Evolutionary conservation across 225 moss, liverwort and hornwort species (phyloP), one percentile per base, ranked within the genome.

Genomic region (Marchantia paleacea): DNA sequence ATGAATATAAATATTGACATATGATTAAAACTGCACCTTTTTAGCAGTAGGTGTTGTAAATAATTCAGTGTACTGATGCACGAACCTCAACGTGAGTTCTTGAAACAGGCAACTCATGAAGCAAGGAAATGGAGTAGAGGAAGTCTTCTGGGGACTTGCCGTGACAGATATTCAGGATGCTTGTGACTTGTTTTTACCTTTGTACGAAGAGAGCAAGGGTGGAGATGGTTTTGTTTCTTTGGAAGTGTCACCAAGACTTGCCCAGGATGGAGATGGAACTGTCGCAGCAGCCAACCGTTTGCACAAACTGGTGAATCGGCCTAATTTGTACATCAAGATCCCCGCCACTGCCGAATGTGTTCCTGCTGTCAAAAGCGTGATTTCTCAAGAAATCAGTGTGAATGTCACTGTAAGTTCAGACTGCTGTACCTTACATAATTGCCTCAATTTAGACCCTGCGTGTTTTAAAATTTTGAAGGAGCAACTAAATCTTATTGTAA

Each of bases 141-240:
- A 91, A 53, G 94, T 94, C 0, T 96, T 94, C 82, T 96, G 96
- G 96, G 96, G 87, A 6, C 83, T 96, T 53, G 92, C 92, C 51
- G 92, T 96, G 50, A 89, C 91, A 83, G 96, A 96, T 76, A 96
- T 96, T 81, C 94, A 96, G 86, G 96, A 96, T 79, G 96, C 94
- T 24, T 88, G 91, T 81, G 96, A 96, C 53, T 79, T 94, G 53
- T 92, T 96, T 77, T 57, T 80, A 64, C 91, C 92, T 31, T 79
- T 96, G 51, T 92, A 94, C 57, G 63, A 90, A 28, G 83, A 92
- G 75, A 96, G 91, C 84, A 80, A 81, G 7, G 90, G 88, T 20
- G 81, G 14, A n/a, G 96, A 96, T 85, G 96, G 96, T 55, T 94
- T 82, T 55, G 89, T 94, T 55, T 94, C 94, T 29, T 87, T 96